Evolutionary conservation across 2,329 filamentous ascomycete genomes (phyloP).

Genomic region (Tolypocladium cylindrosporum): DNA sequence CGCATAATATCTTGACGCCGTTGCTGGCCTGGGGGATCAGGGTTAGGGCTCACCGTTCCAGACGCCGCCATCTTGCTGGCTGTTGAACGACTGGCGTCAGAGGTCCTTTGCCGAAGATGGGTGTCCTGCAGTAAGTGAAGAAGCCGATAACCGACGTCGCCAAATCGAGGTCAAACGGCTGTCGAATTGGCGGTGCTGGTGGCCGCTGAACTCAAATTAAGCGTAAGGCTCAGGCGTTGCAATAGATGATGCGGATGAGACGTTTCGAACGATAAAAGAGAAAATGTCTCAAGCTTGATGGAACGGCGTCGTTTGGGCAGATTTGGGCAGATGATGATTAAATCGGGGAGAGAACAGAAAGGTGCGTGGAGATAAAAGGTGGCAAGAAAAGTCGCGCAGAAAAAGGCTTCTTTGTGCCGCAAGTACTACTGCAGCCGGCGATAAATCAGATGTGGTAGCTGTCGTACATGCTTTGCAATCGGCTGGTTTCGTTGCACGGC

Average conservation of each 20-base stretch:
- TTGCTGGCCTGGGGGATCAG: neutral
- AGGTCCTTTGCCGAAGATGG: neutral
- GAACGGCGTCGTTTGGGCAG: neutral
- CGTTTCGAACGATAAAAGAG: neutral
- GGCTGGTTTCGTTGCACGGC: neutral
- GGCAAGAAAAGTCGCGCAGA: neutral
- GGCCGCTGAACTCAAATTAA: neutral
- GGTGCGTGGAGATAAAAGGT: neutral
- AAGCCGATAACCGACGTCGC: neutral
- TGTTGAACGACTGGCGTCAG: neutral
- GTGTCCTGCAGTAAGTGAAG: neutral
- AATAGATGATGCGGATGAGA: neutral
- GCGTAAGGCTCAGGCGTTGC: neutral
- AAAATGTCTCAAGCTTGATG: neutral
- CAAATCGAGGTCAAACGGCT: neutral
- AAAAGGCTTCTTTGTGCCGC: neutral
- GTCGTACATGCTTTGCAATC: slow-evolving; percentile 1
- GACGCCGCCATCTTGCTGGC: slow-evolving; percentile 1
- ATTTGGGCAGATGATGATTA: neutral
- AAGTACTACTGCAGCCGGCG: neutral
- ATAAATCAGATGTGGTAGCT: neutral
- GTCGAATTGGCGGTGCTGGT: neutral
- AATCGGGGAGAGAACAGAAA: neutral
- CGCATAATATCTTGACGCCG: neutral
- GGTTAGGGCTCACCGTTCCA: neutral